These are phyloP conservation scores for Hypomyces rosellus DNA, from an alignment of 2,329 filamentous ascomycete species.

Conservation along the genomic window DNA sequence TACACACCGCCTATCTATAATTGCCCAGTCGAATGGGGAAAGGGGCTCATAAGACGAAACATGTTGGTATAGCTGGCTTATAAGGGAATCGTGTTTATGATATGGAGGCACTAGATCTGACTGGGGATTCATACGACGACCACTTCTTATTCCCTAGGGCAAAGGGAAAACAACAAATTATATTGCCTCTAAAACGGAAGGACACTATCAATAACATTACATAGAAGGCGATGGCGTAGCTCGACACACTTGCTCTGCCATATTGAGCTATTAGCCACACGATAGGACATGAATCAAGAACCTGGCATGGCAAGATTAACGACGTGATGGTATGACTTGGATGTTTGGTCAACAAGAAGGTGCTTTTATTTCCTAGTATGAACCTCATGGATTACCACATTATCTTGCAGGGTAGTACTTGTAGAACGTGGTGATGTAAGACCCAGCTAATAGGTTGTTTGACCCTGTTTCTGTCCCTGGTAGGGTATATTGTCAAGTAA, in stretches of 20 bases:
- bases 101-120: background rate
- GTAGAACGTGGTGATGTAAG: too few relatives aligned
- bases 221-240: background rate
- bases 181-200: background rate
- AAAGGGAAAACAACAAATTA: background rate
- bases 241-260: too few relatives aligned
- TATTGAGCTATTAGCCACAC: background rate
- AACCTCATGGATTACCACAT: too few relatives aligned
- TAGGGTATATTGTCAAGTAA: too few relatives aligned
- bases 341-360: too few relatives aligned
- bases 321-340: too few relatives aligned
- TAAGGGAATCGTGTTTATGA: background rate
- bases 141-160: background rate
- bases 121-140: background rate
- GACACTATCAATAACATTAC: conserved; percentile 3
- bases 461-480: too few relatives aligned
- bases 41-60: background rate
- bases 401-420: too few relatives aligned
- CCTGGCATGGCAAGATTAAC: too few relatives aligned
- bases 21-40: background rate
- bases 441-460: too few relatives aligned
- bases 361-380: too few relatives aligned
- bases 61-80: background rate
- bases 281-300: too few relatives aligned
- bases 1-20: background rate